Evolutionary conservation across 441 rosid species (phyloP), one percentile per base, ranked within the genome.

Genomic region (Croton setiger): DNA sequence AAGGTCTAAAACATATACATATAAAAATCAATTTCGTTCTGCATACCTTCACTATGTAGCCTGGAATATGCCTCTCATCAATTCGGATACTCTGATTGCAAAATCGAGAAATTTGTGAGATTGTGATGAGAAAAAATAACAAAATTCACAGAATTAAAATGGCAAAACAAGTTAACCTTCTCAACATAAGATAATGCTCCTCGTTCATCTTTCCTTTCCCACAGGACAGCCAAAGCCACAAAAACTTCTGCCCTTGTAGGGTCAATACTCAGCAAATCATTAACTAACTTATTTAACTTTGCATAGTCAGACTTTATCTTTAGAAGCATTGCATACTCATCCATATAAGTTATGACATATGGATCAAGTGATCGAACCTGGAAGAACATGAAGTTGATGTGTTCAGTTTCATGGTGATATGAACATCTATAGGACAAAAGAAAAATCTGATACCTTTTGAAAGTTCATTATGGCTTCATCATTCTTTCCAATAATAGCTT

Each of bases 321-420:
- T 47, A 95, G 86, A 78, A 95, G 96, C 90, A 92, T 88, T 7
- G 99, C 99, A 79, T 88, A 92, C 88, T 95, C 98, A 71, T 95
- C 98, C 99, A 92, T 95, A 70, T 88, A 92, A 56, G 92, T 90
- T 56, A 86, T 69, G 31, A 92, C 78, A 77, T 83, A 87, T 33
- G 99, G 99, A 85, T 95, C 99, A 78, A 88, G 82, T 77, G 89
- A 85, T 55, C 93, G 92, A 79, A 91, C 98, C 99, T 95, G 82
- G 64, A 84, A 77, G 65, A 75, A 57, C 41, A 69, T 67, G 45
- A 72, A 45, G 20, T 31, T 57, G 45, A 39, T 62, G 27, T 17
- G 35, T 45, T 39, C 55, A 37, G n/a, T 1, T 49, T 9, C 56
- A 61, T 54, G 64, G 20, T 63, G 64, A 20, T 27, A 61, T 31